A percentile compares a stretch with the other conserved stretches of the same genome.
Evolutionary conservation across 1,284 basidiomycete genomes (phyloP).

Genomic region (Boletus calvinii): DNA sequence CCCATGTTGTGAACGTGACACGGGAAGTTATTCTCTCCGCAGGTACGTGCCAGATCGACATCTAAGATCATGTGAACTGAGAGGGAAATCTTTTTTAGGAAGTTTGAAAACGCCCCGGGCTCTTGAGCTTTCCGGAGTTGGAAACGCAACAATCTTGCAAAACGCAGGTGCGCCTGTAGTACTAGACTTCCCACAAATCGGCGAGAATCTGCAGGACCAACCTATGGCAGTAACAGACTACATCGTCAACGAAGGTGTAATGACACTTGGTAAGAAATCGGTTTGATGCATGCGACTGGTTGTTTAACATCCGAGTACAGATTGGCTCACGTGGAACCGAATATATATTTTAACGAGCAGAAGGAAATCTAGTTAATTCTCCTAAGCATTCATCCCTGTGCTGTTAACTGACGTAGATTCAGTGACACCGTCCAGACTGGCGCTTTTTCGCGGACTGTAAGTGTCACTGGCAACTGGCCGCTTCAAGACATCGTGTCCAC

Average conservation of each 20-base stretch:
- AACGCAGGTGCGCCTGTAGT: neutral
- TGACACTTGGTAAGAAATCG: neutral
- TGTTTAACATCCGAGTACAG: neutral
- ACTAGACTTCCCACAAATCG: slow-evolving; percentile 1
- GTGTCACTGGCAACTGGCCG: neutral
- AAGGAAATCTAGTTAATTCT: slow-evolving; percentile 1
- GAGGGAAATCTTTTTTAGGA: neutral
- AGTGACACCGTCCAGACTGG: neutral
- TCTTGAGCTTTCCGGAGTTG: slow-evolving; percentile 1
- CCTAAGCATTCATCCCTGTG: neutral
- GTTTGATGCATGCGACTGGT: neutral
- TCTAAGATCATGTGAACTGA: neutral
- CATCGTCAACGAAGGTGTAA: neutral
- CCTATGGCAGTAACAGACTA: neutral
- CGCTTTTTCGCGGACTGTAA: neutral
- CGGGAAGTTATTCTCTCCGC: slow-evolving; percentile 5
- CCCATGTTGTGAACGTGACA: neutral
- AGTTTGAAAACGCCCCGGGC: slow-evolving; percentile 3
- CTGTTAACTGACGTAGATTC: neutral
- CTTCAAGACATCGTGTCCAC: neutral
- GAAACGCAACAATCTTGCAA: neutral
- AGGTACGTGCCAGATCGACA: neutral
- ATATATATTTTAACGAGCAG: neutral
- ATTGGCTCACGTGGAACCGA: slow-evolving; percentile 1
- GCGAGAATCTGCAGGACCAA: slow-evolving; percentile 9